Conservation (phyloP, 2,329 filamentous ascomycete genomes). For the Trichophyton schoenleinii region DNA sequence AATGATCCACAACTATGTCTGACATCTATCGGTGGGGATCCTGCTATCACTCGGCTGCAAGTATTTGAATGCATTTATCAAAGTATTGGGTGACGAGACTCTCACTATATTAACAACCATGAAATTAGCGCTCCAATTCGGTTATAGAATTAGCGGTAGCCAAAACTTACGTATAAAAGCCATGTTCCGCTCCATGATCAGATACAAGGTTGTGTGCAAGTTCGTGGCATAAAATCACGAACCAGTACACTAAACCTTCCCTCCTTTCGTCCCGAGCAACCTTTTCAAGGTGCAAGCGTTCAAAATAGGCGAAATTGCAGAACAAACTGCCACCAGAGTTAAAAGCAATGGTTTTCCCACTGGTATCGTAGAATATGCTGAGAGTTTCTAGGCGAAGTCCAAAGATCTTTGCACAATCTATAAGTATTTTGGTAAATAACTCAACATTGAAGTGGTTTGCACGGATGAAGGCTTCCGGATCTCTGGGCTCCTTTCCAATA, state of each 20-base stretch:
- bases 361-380: conserved; percentile 77
- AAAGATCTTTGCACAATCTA: conserved; percentile 61
- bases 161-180: conserved; percentile 52
- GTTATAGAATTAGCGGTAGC: neutral
- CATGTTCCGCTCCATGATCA: conserved; percentile 65
- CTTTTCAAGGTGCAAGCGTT: conserved; percentile 56
- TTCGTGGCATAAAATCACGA: conserved; percentile 90
- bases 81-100: conserved; percentile 70
- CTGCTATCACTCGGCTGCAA: conserved; percentile 17
- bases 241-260: conserved; percentile 78
- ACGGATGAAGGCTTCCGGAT: neutral
- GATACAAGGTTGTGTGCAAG: conserved; percentile 83
- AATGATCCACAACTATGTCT: neutral
- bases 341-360: conserved; percentile 78
- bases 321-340: conserved; percentile 80
- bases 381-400: conserved; percentile 54
- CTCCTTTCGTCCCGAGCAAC: conserved; percentile 37
- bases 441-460: conserved; percentile 41
- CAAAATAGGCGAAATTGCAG: conserved; percentile 82
- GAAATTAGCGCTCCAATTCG: neutral
- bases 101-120: conserved; percentile 39
- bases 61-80: conserved; percentile 50
- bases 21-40: neutral
- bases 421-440: conserved; percentile 55
- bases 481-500: conserved; percentile 42